phyloP scores from a whole-genome alignment of 1,284 basidiomycete species.

The Dichomitus squalens region DNA sequence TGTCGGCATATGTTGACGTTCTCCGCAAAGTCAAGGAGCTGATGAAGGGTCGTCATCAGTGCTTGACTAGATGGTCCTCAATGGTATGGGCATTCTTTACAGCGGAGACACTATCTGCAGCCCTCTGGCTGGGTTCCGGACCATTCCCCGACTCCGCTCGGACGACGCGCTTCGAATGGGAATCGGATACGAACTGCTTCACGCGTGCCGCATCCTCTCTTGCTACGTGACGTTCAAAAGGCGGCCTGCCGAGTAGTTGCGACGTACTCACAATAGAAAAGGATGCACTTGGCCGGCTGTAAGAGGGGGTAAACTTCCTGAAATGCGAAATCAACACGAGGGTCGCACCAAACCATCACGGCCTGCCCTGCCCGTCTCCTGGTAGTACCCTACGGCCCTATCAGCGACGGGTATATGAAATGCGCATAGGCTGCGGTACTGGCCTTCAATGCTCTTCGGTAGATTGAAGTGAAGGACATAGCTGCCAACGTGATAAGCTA shows the following conservation, averaged over 20 bases:
- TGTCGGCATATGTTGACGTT: constrained; percentile 69
- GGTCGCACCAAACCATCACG: constrained; percentile 78
- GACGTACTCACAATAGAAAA: constrained; percentile 73
- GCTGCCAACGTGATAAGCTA: constrained; percentile 35
- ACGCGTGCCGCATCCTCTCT: constrained; percentile 72
- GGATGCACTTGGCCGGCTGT: constrained; percentile 78
- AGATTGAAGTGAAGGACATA: constrained; percentile 81
- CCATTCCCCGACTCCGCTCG: constrained; percentile 45
- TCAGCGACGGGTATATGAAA: background rate
- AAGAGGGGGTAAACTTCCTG: too few species aligned
- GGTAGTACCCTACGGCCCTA: constrained; percentile 70
- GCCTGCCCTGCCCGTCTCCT: constrained; percentile 86
- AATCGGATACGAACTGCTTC: constrained; percentile 52
- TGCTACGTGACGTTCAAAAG: constrained; percentile 45
- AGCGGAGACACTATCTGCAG: constrained; percentile 64
- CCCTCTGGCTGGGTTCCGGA: constrained; percentile 65
- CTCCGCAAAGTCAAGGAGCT: constrained; percentile 76
- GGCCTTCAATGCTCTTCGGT: constrained; percentile 84
- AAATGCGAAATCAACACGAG: too few species aligned
- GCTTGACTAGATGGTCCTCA: too few species aligned
- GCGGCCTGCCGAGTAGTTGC: background rate
- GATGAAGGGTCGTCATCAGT: too few species aligned
- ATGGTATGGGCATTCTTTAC: constrained; percentile 48
- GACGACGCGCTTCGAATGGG: constrained; percentile 46
- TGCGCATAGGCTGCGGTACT: constrained; percentile 11